Base-by-base conservation (phyloP, 129 eudicot species). In the Kitagawia praeruptora region DNA sequence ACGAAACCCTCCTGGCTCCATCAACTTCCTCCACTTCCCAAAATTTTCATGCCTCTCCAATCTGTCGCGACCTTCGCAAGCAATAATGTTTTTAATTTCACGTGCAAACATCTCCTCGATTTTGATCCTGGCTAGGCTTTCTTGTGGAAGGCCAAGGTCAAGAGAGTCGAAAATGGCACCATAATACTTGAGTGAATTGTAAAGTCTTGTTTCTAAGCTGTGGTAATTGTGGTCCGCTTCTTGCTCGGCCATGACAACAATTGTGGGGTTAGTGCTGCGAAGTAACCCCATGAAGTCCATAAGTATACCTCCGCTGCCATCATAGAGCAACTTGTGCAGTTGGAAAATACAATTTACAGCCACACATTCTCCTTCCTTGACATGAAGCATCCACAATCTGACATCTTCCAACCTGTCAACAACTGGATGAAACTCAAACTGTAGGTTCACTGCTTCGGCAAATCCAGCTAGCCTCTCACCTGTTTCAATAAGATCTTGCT, bases 351-450 rank as follows among this genome's bases (percentile, higher is more conserved):
- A 95, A 51, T 92, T 92, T 16, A 92, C 87, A 25, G 89, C 99
- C 75, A 95, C 99, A 12, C 86, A 82, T 85, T 92, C 99, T 3
- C 83, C 81, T 78, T 92, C 99, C 87, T 95, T 95, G 25, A 92
- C 94, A 85, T 95, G 99, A 61, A 95, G 99, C 99, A 92, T 95
- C 99, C 97, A 95, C 14, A 90, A 84, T 80, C 99, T 82, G 38
- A 95, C 97, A 72, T 95, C 97, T 80, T 95, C 96, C 80, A 92
- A 82, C 87, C 96, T 77, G 74, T 95, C 99, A 5, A 92, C 97
- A 70, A 92, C 99, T 1, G 93, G 91, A 81, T 95, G 97, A 79
- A 95, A 95, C 67, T 95, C 97, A 40, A 95, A 92, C 23, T 83
- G 89, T 71, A 95, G 89, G 79, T 89, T 90, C 70, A 92, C 81